Percentiles rank a stretch among this genome's conserved stretches.
Evolutionary conservation across 1,284 basidiomycete genomes (phyloP).

Genomic region (Earliella scabrosa): DNA sequence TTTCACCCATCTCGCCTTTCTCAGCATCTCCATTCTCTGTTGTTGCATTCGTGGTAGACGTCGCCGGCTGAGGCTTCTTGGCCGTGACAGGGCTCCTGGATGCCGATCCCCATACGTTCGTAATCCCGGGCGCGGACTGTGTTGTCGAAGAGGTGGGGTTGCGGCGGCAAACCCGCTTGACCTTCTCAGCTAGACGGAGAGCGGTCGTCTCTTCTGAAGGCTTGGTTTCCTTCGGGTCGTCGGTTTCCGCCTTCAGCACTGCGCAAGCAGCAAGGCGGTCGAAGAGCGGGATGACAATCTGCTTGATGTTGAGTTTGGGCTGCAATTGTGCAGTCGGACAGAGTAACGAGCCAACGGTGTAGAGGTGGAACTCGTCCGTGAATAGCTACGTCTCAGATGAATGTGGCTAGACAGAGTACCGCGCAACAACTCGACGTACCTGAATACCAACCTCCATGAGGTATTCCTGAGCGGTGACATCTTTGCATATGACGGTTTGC

Average conservation of each 20-base stretch:
- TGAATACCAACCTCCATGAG: constrained; percentile 99
- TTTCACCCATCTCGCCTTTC: constrained; percentile 58
- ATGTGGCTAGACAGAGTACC: neutral
- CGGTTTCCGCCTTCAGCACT: constrained; percentile 90
- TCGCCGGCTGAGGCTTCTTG: constrained; percentile 20
- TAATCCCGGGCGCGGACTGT: constrained; percentile 23
- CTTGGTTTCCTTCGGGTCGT: constrained; percentile 91
- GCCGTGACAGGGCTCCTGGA: constrained; percentile 31
- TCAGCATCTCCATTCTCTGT: constrained; percentile 39
- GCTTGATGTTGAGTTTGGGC: constrained; percentile 96
- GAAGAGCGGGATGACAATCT: constrained; percentile 94
- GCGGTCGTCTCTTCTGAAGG: constrained; percentile 91
- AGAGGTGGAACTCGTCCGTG: constrained; percentile 95
- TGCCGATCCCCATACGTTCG: constrained; percentile 37
- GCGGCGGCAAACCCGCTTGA: constrained; percentile 71
- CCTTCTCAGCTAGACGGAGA: constrained; percentile 81
- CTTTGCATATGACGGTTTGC: constrained; percentile 96
- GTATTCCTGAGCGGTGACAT: constrained; percentile 97
- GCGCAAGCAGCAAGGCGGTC: constrained; percentile 95
- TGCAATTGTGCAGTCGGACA: constrained; percentile 93
- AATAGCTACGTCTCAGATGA: constrained; percentile 67
- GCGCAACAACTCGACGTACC: constrained; percentile 43
- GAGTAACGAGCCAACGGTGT: constrained; percentile 90
- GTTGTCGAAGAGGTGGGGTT: constrained; percentile 25
- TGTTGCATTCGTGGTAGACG: constrained; percentile 27